A percentile compares a stretch with the other conserved stretches of the same genome.
Evolutionary conservation across 148 eudicot genomes (phyloP).

Genomic region (Salicornia ramosissima): DNA sequence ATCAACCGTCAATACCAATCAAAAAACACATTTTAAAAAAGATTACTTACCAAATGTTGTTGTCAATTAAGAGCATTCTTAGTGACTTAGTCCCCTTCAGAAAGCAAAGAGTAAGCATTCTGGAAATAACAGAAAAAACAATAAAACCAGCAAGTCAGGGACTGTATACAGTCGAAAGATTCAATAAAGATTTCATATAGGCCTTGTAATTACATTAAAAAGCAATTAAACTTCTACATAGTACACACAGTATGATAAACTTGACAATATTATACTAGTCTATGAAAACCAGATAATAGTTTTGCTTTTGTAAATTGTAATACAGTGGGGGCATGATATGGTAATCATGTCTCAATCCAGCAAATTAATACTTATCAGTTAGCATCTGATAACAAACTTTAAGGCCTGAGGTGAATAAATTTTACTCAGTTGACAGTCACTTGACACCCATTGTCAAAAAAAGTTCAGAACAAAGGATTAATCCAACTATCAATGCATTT

Average conservation of each 20-base stretch:
- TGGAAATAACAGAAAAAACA: too few relatives aligned
- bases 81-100: constrained; percentile 4
- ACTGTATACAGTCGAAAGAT: too few relatives aligned
- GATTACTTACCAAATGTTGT: not conserved
- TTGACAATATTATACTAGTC: too few relatives aligned
- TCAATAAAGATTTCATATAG: too few relatives aligned
- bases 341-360: not conserved
- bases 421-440: not conserved
- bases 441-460: not conserved
- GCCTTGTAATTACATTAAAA: too few relatives aligned
- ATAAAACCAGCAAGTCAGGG: too few relatives aligned
- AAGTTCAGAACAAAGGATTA: not conserved
- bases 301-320: not conserved
- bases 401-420: not conserved
- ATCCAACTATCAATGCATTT: not conserved
- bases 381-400: not conserved
- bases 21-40: not conserved
- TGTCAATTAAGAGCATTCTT: not conserved
- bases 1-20: not conserved
- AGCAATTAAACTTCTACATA: too few relatives aligned
- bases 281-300: not conserved
- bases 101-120: too few relatives aligned
- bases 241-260: too few relatives aligned
- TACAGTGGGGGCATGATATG: not conserved
- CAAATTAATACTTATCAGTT: not conserved